Evolutionary conservation across 169 alveolate species (phyloP), one percentile per base, ranked within the genome.

Genomic region (Besnoitia besnoiti): DNA sequence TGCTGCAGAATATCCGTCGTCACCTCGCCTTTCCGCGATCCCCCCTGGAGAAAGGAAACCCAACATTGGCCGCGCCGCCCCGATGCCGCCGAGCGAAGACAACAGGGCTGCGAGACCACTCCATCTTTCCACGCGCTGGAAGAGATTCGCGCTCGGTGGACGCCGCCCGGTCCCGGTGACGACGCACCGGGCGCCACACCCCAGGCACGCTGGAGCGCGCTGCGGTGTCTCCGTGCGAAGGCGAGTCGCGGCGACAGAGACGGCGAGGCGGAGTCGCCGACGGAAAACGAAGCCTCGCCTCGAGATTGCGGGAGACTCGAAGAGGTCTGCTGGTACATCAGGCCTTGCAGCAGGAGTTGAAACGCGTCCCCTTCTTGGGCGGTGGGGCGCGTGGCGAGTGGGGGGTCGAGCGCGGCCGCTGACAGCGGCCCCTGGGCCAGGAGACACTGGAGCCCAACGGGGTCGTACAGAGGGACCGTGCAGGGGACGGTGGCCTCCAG

Each of bases 391-490:
- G 67, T 55, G 5, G 12, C 30, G 4, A 19, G 67, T 55, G 67
- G 67, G 24, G 67, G 24, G n/a, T n/a, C n/a, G n/a, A 55, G n/a
- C 12, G 67, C 67, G 5, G n/a, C 7, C 27, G 67, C 7, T 16
- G 5, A 37, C 8, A 7, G 44, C 44, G 47, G 44, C 0, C 80
- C 46, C 39, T n/a, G 80, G n/a, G n/a, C n/a, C 42, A 77, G 87
- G 37, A 77, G 87, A 19, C 21, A 27, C 59, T 77, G 87, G 40
- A 77, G 87, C 21, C 19, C 87, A 27, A 77, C 87, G 40, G 87
- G 87, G 14, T 44, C 44, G 87, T 77, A 77, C 40, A 77, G 55
- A 42, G 87, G 87, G 14, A 77, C 33, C 21, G 87, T n/a, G 21
- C 61, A 19, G 59, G n/a, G n/a, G n/a, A n/a, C n/a, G n/a, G 19